Conservation (phyloP, 129 eudicot species). For the Flaveria sonorensis region DNA sequence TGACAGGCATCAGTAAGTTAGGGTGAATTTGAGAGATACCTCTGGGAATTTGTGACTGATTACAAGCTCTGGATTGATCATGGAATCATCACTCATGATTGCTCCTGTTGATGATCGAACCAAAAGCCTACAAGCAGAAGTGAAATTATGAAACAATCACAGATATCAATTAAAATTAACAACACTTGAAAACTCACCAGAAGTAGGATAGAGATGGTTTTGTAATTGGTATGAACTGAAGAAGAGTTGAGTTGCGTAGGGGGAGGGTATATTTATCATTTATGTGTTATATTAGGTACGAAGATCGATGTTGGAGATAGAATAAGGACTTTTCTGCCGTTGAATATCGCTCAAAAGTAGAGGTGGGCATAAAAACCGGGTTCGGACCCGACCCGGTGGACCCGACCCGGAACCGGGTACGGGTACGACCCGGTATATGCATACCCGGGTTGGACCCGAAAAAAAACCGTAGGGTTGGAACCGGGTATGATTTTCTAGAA, state of each 20-base stretch:
- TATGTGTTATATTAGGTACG: slow-evolving; percentile 15
- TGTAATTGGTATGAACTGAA: neutral
- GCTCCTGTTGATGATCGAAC: slow-evolving; percentile 4
- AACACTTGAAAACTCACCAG: neutral
- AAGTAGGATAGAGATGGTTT: neutral
- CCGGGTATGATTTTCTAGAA: no score
- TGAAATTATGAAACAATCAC: neutral
- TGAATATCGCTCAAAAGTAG: no score
- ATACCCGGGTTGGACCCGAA: no score
- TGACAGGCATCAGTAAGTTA: slow-evolving; percentile 1
- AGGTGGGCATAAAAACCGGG: no score
- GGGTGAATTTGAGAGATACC: slow-evolving; percentile 25
- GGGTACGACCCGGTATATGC: no score
- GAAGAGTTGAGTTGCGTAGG: slow-evolving; percentile 16
- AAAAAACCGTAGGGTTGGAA: no score
- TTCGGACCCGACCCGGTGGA: no score
- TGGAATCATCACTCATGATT: slow-evolving; percentile 28
- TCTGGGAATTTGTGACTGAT: slow-evolving; percentile 36
- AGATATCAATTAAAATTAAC: neutral
- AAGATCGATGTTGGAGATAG: slow-evolving; percentile 24
- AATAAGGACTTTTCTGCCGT: neutral
- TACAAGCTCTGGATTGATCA: slow-evolving; percentile 41
- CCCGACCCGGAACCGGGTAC: no score
- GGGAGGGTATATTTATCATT: neutral
- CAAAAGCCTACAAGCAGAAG: neutral